Evolutionary conservation across 2,329 filamentous ascomycete genomes (phyloP), one percentile per base, ranked within the genome.

Genomic region (Fusarium sp.): DNA sequence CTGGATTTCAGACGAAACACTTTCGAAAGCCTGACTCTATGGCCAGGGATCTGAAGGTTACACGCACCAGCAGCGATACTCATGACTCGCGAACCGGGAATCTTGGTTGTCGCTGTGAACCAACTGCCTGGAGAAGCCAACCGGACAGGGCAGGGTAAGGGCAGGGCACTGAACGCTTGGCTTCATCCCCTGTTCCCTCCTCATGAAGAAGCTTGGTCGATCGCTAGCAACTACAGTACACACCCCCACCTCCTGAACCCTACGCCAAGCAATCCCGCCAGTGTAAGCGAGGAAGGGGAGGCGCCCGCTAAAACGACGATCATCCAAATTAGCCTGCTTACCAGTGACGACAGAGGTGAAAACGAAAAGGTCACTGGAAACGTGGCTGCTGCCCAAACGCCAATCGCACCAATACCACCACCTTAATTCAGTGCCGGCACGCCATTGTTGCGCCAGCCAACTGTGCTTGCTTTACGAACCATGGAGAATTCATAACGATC

Each of bases 241-340:
- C 59, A 71, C 68, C 54, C 68, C 54, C 58, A 56, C 58, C 54
- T 69, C 57, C 53, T 58, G 64, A 62, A 58, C 57, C 62, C 63
- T 65, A 58, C 63, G 68, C 71, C 70, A 71, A 58, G 65, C 58
- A 68, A 74, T 67, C 67, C 72, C 62, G 58, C 73, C 69, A 74
- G 54, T 70, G 70, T 71, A 75, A 74, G 72, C 73, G 73, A 75
- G 73, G 72, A 72, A 75, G 69, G 72, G 71, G 69, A 75, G 71
- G 70, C 70, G 73, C 69, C 72, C 70, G 73, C 74, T 75, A 75
- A 71, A 62, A 65, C 73, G 73, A 68, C 72, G 74, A 75, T 75
- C 74, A 74, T 74, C 28, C 65, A 69, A 67, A 72, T 74, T 75
- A 75, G 73, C 72, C 70, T 72, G 69, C 67, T 71, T 65, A 59